Conservation (phyloP, 495 filamentous ascomycete species). For the Tuber borchii region DNA sequence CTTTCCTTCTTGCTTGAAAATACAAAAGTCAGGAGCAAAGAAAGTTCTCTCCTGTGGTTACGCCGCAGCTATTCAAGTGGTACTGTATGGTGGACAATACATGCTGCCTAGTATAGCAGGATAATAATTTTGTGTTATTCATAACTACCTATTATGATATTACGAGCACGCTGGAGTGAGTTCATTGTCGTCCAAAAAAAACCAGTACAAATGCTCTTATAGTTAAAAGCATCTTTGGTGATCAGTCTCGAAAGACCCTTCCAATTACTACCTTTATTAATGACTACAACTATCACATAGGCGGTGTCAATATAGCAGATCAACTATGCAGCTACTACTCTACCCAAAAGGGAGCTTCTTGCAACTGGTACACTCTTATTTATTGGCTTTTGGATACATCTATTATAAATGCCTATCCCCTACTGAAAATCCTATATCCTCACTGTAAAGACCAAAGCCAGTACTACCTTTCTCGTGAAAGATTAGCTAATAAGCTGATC, state of each 20-base stretch:
- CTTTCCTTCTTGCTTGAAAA: not conserved
- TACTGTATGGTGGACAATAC: not conserved
- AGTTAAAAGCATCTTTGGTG: not conserved
- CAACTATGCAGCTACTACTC: conserved; percentile 26
- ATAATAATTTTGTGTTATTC: conserved; percentile 9
- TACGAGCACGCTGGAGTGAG: not conserved
- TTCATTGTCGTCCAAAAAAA: not conserved
- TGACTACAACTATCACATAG: conserved; percentile 38
- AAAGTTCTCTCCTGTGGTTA: not conserved
- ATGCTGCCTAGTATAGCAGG: conserved; percentile 2
- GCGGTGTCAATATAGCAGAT: conserved; percentile 38
- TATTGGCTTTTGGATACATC: conserved; percentile 37
- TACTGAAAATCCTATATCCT: not conserved
- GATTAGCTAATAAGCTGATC: no score
- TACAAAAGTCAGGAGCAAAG: not conserved
- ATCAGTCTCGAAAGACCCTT: not conserved
- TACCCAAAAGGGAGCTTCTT: conserved; percentile 18
- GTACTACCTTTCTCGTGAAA: no score
- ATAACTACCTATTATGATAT: conserved; percentile 7
- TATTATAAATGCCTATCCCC: conserved; percentile 11
- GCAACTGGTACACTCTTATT: conserved; percentile 32
- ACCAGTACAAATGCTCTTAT: not conserved
- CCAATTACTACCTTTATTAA: conserved; percentile 9
- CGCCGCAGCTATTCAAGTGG: not conserved
- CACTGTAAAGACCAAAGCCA: no score